Evolutionary conservation across 768 basidiomycete species (phyloP).

Genomic region (Psilocybe sp.): DNA sequence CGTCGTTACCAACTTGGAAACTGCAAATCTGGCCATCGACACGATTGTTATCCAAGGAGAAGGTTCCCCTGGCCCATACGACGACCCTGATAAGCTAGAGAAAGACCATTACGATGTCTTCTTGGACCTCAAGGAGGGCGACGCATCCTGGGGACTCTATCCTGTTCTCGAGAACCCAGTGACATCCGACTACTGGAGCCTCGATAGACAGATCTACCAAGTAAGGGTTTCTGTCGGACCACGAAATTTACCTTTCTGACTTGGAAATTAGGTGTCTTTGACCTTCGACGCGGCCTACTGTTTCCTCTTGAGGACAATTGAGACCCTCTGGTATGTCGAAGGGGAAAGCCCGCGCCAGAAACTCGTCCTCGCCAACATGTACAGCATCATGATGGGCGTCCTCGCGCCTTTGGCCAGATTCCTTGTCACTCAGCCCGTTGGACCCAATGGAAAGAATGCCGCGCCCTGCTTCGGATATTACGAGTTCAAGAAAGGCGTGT

Average conservation of each 20-base stretch:
- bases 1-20: slow-evolving; percentile 15
- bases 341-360: slow-evolving; percentile 8
- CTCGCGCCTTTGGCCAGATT: slow-evolving; percentile 22
- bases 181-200: slow-evolving; percentile 12
- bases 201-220: slow-evolving; percentile 12
- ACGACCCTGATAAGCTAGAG: slow-evolving; percentile 16
- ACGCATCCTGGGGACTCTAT: slow-evolving; percentile 11
- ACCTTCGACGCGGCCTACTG: slow-evolving; percentile 23
- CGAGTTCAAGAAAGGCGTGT: slow-evolving; percentile 9
- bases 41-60: slow-evolving; percentile 24
- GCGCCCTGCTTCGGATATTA: slow-evolving; percentile 24
- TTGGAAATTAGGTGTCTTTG: slow-evolving; percentile 15
- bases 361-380: slow-evolving; percentile 20
- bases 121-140: slow-evolving; percentile 12
- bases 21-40: slow-evolving; percentile 14
- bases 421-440: slow-evolving; percentile 20
- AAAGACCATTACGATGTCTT: slow-evolving; percentile 20
- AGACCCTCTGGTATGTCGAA: slow-evolving; percentile 20
- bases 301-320: slow-evolving; percentile 21
- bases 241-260: background rate
- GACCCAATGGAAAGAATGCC: slow-evolving; percentile 13
- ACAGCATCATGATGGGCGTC: slow-evolving; percentile 22
- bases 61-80: slow-evolving; percentile 12
- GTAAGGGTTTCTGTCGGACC: background rate
- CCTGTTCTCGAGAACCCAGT: slow-evolving; percentile 16